A percentile compares a stretch with the other conserved stretches of the same genome.
Conservation (phyloP, 2,329 filamentous ascomycete species). For the Fusarium cicatricum region DNA sequence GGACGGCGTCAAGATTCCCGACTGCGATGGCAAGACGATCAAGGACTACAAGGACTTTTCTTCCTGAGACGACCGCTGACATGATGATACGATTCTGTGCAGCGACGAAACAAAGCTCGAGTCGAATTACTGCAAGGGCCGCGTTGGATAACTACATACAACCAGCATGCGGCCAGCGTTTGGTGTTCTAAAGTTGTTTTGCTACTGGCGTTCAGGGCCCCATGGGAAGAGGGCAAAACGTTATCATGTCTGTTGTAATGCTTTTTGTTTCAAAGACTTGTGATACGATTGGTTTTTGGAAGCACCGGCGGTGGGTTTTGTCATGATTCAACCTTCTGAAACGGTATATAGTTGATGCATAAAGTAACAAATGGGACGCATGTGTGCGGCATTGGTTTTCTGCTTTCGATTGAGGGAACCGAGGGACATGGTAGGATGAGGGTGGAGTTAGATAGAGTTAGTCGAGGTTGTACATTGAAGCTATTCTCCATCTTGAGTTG, state of each 20-base stretch:
- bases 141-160: conserved; percentile 19
- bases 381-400: conserved; percentile 5
- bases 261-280: conserved; percentile 10
- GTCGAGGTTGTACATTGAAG: no score
- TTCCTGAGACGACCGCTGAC: conserved; percentile 11
- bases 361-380: conserved; percentile 13
- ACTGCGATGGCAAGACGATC: conserved; percentile 80
- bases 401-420: neutral
- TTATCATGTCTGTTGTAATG: conserved; percentile 18
- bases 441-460: no score
- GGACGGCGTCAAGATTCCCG: conserved; percentile 82
- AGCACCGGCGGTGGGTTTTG: neutral
- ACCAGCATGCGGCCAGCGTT: conserved; percentile 7
- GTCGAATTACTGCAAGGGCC: conserved; percentile 6
- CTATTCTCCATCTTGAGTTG: no score
- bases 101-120: conserved; percentile 8
- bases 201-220: conserved; percentile 24
- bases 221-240: conserved; percentile 26
- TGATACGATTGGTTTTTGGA: conserved; percentile 11
- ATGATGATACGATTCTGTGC: neutral
- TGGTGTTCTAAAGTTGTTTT: conserved; percentile 22
- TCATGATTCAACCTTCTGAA: conserved; percentile 12
- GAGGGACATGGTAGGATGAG: no score
- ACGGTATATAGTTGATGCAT: conserved; percentile 32
- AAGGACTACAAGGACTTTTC: conserved; percentile 25